These are phyloP conservation scores for Acanthamoeba lenticulata DNA, from an alignment of 208 protist genomes.

Conservation along the genomic window DNA sequence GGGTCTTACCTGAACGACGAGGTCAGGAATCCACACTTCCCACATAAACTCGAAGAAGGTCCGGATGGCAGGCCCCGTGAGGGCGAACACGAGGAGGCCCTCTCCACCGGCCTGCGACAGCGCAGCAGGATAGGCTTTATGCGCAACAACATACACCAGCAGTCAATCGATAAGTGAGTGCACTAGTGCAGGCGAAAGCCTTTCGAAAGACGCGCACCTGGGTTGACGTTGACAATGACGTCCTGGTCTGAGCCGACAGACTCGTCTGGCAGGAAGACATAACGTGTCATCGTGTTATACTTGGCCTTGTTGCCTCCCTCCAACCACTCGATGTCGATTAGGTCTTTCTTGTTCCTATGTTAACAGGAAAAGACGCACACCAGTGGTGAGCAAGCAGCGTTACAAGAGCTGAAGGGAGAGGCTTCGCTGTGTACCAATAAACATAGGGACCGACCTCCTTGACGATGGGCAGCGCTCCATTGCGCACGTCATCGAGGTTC, in stretches of 20 bases:
- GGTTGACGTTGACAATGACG: conserved; percentile 35
- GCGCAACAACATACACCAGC: neutral
- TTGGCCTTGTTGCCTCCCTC: conserved; percentile 41
- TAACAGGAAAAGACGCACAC: too few species aligned
- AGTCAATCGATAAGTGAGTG: neutral
- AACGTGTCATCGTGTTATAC: conserved; percentile 12
- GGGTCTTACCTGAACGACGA: conserved; percentile 41
- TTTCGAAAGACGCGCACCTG: neutral
- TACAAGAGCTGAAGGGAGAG: too few species aligned
- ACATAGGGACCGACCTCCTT: conserved; percentile 57
- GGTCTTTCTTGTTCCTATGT: conserved; percentile 56
- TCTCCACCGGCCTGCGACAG: conserved; percentile 11
- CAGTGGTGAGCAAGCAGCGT: neutral
- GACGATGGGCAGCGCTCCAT: conserved; percentile 46
- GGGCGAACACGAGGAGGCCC: neutral
- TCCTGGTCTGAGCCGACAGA: neutral
- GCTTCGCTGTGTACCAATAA: conserved; percentile 53
- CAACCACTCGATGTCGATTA: conserved; percentile 31
- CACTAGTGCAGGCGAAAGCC: too few species aligned
- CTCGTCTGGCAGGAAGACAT: conserved; percentile 19
- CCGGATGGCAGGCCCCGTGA: neutral
- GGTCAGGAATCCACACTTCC: neutral
- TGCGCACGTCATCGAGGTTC: conserved; percentile 34
- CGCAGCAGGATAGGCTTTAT: neutral
- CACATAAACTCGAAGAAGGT: conserved; percentile 37